These are phyloP conservation scores for Kazachstania psychrophila DNA, from an alignment of 805 yeast species.

Conservation along the genomic window DNA sequence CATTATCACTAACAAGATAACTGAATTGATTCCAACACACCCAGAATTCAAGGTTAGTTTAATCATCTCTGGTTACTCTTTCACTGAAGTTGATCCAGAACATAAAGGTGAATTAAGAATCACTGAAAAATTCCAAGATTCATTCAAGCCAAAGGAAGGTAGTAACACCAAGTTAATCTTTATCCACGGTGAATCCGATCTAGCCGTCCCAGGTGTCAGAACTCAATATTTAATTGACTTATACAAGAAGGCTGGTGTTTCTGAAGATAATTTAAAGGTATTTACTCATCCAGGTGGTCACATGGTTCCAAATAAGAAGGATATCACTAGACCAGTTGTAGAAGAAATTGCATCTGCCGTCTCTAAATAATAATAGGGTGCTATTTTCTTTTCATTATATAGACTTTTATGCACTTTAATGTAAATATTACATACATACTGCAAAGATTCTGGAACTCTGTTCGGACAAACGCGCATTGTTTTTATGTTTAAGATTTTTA, in stretches of 20 bases:
- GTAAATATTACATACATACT: too few relatives aligned
- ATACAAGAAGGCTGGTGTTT: constrained; percentile 26
- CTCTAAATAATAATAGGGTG: too few relatives aligned
- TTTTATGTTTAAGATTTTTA: too few relatives aligned
- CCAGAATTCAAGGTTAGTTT: constrained; percentile 59
- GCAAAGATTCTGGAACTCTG: too few relatives aligned
- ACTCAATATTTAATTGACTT: constrained; percentile 50
- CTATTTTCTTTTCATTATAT: too few relatives aligned
- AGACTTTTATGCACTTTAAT: too few relatives aligned
- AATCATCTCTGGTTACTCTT: constrained; percentile 59
- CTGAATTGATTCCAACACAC: constrained; percentile 41
- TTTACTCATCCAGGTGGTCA: constrained; percentile 94
- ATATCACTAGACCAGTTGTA: constrained; percentile 36
- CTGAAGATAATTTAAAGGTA: constrained; percentile 36
- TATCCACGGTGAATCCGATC: constrained; percentile 77
- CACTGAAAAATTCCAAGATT: constrained; percentile 29
- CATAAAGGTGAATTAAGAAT: constrained; percentile 29
- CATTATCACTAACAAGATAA: constrained; percentile 51
- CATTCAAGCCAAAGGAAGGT: constrained; percentile 27
- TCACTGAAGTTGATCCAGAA: constrained; percentile 35
- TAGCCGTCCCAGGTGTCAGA: constrained; percentile 70
- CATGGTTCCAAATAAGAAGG: constrained; percentile 84
- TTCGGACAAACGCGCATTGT: too few relatives aligned
- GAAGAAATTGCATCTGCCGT: constrained; percentile 29
- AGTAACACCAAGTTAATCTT: constrained; percentile 48